Evolutionary conservation across 768 basidiomycete species (phyloP), one percentile per base, ranked within the genome.

Genomic region (Collybia mongolica): DNA sequence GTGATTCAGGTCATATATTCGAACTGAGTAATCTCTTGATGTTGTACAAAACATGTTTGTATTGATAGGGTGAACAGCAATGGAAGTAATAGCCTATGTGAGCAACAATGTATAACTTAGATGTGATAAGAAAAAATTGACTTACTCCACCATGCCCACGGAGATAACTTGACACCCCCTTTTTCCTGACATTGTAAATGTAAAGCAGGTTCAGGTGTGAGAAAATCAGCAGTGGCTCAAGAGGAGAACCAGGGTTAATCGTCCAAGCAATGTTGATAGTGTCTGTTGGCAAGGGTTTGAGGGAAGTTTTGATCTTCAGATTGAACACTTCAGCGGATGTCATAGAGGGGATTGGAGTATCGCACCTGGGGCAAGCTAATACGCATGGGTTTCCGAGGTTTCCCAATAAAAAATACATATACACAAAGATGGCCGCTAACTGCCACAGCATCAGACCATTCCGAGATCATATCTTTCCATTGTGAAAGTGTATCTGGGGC

Each of bases 111-210:
- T 44, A 32, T 12, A 3, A 45, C 28, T 18, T 29, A 29, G 35
- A 17, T 26, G 11, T 14, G 23, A 49, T 45, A 36, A 3, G 12
- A n/a, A 46, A 28, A 26, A 39, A 24, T 42, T n/a, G 22, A 67
- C 82, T 69, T 67, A 88, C 88, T 32, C 83, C 85, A 18, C 88
- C 88, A 61, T 90, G 88, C 2, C 86, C 88, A 35, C 84, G 79
- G 36, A 87, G 68, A 53, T 67, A 71, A 6, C 83, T 76, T 2
- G 75, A 49, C 5, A 83, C 52, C 2, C 61, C 59, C 36, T 68
- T 67, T 17, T 60, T 65, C 44, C 65, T 65, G 8, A 77, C 66
- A 55, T 83, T 73, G 59, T 81, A 74, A 14, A 88, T 68, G 59
- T 82, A 82, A 18, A 90, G 54, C 18, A 85, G 56, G 48, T 78